Evolutionary conservation across 331 rosid genomes (phyloP).

Genomic region (Arachis monticola): DNA sequence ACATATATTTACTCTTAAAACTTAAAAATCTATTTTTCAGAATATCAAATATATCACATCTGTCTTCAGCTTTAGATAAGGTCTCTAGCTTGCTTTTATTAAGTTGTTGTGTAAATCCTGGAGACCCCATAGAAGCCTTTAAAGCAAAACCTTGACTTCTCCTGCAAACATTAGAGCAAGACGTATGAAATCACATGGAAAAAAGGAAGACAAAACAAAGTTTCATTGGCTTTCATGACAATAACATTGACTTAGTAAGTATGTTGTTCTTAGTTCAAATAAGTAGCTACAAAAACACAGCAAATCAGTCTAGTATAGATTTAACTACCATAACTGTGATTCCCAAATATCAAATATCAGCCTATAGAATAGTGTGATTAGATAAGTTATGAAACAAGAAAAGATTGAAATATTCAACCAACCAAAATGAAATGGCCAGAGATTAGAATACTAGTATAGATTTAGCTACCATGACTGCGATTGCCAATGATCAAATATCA

Average conservation of each 20-base stretch:
- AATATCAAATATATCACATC: slow-evolving; percentile 56
- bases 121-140: slow-evolving; percentile 66
- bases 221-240: slow-evolving; percentile 4
- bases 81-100: slow-evolving; percentile 47
- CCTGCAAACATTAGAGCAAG: slow-evolving; percentile 51
- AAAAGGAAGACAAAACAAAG: not conserved
- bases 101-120: slow-evolving; percentile 58
- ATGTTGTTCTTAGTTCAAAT: slow-evolving; percentile 5
- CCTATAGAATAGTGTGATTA: slow-evolving; percentile 6
- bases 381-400: slow-evolving; percentile 7
- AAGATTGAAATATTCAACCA: slow-evolving; percentile 1
- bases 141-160: slow-evolving; percentile 49
- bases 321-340: slow-evolving; percentile 7
- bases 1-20: slow-evolving; percentile 80
- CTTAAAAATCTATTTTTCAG: slow-evolving; percentile 74
- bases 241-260: slow-evolving; percentile 9
- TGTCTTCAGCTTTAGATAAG: slow-evolving; percentile 49
- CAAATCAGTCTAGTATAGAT: slow-evolving; percentile 21
- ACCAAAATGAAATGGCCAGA: not conserved
- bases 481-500: no score
- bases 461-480: no score
- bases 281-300: slow-evolving; percentile 15
- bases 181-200: slow-evolving; percentile 1
- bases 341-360: slow-evolving; percentile 7
- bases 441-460: not conserved